Percentiles rank a stretch among this genome's conserved stretches.
Evolutionary conservation across 2,329 filamentous ascomycete species (phyloP).

Genomic region (Sclerotinia subarctica): DNA sequence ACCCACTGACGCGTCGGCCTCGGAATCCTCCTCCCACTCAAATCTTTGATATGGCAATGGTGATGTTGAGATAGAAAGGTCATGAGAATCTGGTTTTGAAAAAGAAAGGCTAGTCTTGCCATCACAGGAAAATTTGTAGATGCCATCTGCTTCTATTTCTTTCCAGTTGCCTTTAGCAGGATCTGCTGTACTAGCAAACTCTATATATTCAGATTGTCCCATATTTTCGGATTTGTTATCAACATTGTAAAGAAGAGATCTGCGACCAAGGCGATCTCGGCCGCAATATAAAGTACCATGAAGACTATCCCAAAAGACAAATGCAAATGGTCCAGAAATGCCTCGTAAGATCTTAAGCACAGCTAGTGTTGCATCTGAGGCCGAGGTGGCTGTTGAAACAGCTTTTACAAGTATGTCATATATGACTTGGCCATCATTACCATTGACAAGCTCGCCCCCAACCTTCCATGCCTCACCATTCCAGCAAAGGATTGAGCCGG

Average conservation of each 20-base stretch:
- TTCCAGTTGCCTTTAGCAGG: slow-evolving; percentile 54
- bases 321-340: slow-evolving; percentile 82
- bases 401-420: slow-evolving; percentile 55
- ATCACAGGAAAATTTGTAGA: slow-evolving; percentile 51
- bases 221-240: slow-evolving; percentile 26
- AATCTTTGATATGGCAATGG: slow-evolving; percentile 23
- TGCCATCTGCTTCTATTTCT: slow-evolving; percentile 81
- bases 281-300: slow-evolving; percentile 70
- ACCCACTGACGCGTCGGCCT: slow-evolving; percentile 11
- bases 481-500: slow-evolving; percentile 79
- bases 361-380: slow-evolving; percentile 34
- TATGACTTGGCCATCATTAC: slow-evolving; percentile 75
- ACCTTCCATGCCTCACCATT: slow-evolving; percentile 95
- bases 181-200: slow-evolving; percentile 70
- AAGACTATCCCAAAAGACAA: slow-evolving; percentile 72
- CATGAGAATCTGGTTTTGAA: background rate
- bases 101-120: background rate
- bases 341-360: slow-evolving; percentile 54
- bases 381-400: slow-evolving; percentile 26
- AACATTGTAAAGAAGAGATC: slow-evolving; percentile 69
- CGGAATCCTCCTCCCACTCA: slow-evolving; percentile 21
- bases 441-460: slow-evolving; percentile 52
- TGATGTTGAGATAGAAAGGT: slow-evolving; percentile 10
- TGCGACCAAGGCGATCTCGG: slow-evolving; percentile 80
- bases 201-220: slow-evolving; percentile 45